Base-by-base conservation (phyloP, 148 eudicot genomes). In the Bassia scoparia region DNA sequence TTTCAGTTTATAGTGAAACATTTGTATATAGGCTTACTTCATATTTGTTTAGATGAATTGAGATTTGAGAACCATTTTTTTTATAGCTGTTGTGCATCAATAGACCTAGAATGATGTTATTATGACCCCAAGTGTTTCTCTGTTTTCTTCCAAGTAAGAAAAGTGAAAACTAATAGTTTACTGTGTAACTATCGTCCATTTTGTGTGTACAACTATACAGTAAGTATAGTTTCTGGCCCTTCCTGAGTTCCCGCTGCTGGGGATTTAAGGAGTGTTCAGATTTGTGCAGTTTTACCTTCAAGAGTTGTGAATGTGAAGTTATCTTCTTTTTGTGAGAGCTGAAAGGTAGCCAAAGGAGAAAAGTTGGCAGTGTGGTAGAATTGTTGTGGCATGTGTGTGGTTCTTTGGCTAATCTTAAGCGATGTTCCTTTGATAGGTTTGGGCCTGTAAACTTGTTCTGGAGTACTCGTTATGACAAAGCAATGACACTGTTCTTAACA, bases 391-490 rank as follows among this genome's bases (percentile, higher is more conserved):
- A 75, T 63, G 21, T 65, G 43, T 61, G 26, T 46, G 44, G 43
- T 63, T 34, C 34, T 41, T 75, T 20, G 38, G 53, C 30, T 20
- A 69, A 64, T 46, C 53, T 58, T 63, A 59, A 38, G 26, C 2
- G 3, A 61, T 54, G 24, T 15, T 71, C 20, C 53, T 64, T 54
- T 43, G 62, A 65, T 76, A 95, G 97, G 84, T 95, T 91, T 86
- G 99, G 99, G 66, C 99, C 99, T 23, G 99, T 91, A 38, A 95
- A 95, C 84, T 78, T 95, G 85, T 95, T 95, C 80, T 95, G 97
- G 99, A 95, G 97, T 82, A 92, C 99, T 52, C 99, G 99, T 59
- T 91, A 95, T 69, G 99, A 95, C 82, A 95, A 88, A 83, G 99
- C 99, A 79, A 95, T 95, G 98, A 88, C 92, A 62, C 79, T 91